Percentiles rank a stretch among this genome's conserved stretches.
These are phyloP conservation scores for Plasmodium gonderi DNA, from an alignment of 169 alveolate species.

Conservation along the genomic window DNA sequence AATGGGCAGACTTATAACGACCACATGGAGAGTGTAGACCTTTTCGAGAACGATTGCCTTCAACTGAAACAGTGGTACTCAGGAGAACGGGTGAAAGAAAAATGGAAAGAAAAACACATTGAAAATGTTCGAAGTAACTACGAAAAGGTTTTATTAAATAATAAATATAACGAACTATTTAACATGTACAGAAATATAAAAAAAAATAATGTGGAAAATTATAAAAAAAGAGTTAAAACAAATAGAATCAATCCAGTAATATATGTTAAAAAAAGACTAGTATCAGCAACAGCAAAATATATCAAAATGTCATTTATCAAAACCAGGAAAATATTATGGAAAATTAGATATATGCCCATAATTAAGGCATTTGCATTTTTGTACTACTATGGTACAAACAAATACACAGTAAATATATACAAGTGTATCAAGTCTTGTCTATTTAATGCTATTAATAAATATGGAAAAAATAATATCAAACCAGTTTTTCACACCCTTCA, in stretches of 20 bases:
- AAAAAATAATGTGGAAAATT: slow-evolving; percentile 53
- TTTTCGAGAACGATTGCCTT: slow-evolving; percentile 34
- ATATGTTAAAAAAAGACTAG: slow-evolving; percentile 66
- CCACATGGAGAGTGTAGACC: neutral
- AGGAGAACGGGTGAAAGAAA: slow-evolving; percentile 28
- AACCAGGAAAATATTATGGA: slow-evolving; percentile 71
- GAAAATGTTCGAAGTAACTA: slow-evolving; percentile 57
- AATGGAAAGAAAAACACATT: slow-evolving; percentile 61
- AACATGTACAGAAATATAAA: slow-evolving; percentile 66
- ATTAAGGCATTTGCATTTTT: slow-evolving; percentile 64
- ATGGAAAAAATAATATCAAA: slow-evolving; percentile 61
- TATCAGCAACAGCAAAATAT: slow-evolving; percentile 68
- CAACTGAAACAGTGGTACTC: slow-evolving; percentile 71
- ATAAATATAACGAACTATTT: slow-evolving; percentile 62
- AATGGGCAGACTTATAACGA: neutral
- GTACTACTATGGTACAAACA: slow-evolving; percentile 59
- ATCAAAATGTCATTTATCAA: slow-evolving; percentile 59
- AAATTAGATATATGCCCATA: slow-evolving; percentile 68
- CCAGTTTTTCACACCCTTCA: slow-evolving; percentile 72
- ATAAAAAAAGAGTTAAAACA: slow-evolving; percentile 68
- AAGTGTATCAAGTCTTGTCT: slow-evolving; percentile 61
- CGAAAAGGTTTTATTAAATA: slow-evolving; percentile 58
- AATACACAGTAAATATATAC: slow-evolving; percentile 73
- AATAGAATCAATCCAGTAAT: slow-evolving; percentile 69
- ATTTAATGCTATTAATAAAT: slow-evolving; percentile 66